phyloP scores from a whole-genome alignment of 495 filamentous ascomycete genomes.

The Glutinoglossum americanum region DNA sequence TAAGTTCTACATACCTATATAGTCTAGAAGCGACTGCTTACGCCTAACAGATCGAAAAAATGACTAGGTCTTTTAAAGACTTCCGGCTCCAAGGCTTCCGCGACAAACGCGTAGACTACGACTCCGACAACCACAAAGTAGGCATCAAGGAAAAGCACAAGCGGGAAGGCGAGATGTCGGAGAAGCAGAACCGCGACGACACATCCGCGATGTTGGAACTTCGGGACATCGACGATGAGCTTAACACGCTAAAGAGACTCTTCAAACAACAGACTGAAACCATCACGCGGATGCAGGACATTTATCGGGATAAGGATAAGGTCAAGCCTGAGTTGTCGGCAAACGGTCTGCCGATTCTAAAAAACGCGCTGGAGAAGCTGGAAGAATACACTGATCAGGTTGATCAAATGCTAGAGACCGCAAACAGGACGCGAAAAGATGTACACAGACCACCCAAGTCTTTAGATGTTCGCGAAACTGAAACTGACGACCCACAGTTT shows the following conservation, averaged over 20 bases:
- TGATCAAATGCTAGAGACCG: constrained; percentile 34
- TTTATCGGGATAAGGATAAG: not conserved
- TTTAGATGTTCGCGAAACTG: too few species aligned
- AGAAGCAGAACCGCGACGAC: constrained; percentile 36
- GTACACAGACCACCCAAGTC: constrained; percentile 10
- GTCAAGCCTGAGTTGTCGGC: not conserved
- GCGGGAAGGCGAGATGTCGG: constrained; percentile 26
- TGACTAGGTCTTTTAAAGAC: constrained; percentile 25
- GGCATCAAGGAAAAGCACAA: constrained; percentile 18
- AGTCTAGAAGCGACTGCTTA: too few species aligned
- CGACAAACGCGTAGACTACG: not conserved
- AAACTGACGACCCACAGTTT: constrained; percentile 20
- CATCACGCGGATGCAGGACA: not conserved
- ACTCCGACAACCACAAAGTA: too few species aligned
- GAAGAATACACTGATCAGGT: constrained; percentile 33
- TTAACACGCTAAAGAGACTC: constrained; percentile 33
- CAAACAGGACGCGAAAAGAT: constrained; percentile 21
- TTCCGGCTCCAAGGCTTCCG: constrained; percentile 35
- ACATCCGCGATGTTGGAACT: constrained; percentile 42
- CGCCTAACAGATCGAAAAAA: constrained; percentile 29
- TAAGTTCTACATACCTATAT: constrained; percentile 10
- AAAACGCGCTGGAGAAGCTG: constrained; percentile 15
- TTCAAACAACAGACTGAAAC: constrained; percentile 36
- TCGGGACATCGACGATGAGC: constrained; percentile 44
- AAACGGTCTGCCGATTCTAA: not conserved